Evolutionary conservation across 371 early-diverging fungal genomes (phyloP).

Genomic region (Syncephalastrum sp.): DNA sequence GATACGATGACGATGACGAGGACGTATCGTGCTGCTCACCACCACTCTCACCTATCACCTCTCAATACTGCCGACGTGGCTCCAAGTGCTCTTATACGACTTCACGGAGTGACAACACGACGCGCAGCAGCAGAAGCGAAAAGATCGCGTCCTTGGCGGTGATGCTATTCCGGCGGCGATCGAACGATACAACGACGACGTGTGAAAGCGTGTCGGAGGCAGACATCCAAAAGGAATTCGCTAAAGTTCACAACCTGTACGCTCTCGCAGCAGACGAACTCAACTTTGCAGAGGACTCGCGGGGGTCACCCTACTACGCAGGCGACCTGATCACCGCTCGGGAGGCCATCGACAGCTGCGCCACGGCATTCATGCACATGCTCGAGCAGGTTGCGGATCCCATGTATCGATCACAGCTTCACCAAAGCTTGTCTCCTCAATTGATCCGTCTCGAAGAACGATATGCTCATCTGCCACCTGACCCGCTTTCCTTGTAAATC

Average conservation of each 20-base stretch:
- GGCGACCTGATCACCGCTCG: conserved; percentile 37
- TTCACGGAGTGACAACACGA: too few relatives aligned
- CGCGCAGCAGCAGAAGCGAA: too few relatives aligned
- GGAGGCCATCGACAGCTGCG: conserved; percentile 35
- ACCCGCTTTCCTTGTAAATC: conserved; percentile 1
- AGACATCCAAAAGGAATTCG: conserved; percentile 12
- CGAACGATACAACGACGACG: conserved; percentile 4
- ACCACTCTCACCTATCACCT: too few relatives aligned
- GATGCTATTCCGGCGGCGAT: conserved; percentile 14
- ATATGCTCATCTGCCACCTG: conserved; percentile 23
- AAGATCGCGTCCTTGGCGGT: too few relatives aligned
- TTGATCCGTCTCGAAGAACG: conserved; percentile 25
- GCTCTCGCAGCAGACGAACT: conserved; percentile 18
- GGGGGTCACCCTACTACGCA: conserved; percentile 37
- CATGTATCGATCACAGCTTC: conserved; percentile 17
- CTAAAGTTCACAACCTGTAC: conserved; percentile 7
- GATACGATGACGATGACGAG: too few relatives aligned
- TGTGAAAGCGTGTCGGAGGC: not conserved
- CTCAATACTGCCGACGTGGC: too few relatives aligned
- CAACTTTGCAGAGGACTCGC: conserved; percentile 37
- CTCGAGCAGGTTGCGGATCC: conserved; percentile 20
- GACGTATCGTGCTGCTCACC: too few relatives aligned
- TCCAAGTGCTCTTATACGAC: too few relatives aligned
- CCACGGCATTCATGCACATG: conserved; percentile 24
- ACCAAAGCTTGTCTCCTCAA: conserved; percentile 26